Conservation (phyloP, 2,329 filamentous ascomycete species). For the Ceratocystis diversiconidia region DNA sequence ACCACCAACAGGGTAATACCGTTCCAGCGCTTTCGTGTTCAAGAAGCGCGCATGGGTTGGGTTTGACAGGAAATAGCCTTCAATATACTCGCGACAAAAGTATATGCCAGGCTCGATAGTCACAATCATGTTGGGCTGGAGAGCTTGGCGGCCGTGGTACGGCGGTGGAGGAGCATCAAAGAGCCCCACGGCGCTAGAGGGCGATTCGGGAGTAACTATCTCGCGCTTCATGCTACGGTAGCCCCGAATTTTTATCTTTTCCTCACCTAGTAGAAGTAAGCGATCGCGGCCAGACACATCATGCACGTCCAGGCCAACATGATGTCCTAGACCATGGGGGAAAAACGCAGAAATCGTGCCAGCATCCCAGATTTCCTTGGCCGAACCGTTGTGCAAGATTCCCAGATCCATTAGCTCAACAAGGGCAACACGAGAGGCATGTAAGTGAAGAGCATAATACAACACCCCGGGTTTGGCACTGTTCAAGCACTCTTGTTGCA, state of each 20-base stretch:
- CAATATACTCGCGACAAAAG: constrained; percentile 59
- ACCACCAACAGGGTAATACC: constrained; percentile 68
- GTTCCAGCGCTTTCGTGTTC: constrained; percentile 47
- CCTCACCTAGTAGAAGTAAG: constrained; percentile 25
- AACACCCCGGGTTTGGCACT: constrained; percentile 53
- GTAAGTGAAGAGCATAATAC: constrained; percentile 58
- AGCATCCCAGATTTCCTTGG: constrained; percentile 37
- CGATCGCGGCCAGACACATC: constrained; percentile 36
- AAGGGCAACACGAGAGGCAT: constrained; percentile 59
- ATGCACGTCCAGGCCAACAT: constrained; percentile 51
- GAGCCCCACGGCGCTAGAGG: constrained; percentile 20
- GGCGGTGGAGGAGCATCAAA: constrained; percentile 21
- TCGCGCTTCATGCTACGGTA: constrained; percentile 27
- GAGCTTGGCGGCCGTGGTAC: constrained; percentile 27
- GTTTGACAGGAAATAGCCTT: constrained; percentile 50
- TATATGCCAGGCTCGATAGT: constrained; percentile 73
- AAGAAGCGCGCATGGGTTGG: constrained; percentile 48
- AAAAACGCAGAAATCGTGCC: constrained; percentile 49
- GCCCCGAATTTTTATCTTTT: constrained; percentile 24
- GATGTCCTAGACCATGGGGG: constrained; percentile 51
- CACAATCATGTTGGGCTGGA: constrained; percentile 52
- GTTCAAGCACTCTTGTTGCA: constrained; percentile 64
- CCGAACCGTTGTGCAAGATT: constrained; percentile 50
- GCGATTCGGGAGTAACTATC: constrained; percentile 27
- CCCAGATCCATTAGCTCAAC: constrained; percentile 56